Evolutionary conservation across 2,329 filamentous ascomycete genomes (phyloP).

Genomic region (Fusarium mangiferae): DNA sequence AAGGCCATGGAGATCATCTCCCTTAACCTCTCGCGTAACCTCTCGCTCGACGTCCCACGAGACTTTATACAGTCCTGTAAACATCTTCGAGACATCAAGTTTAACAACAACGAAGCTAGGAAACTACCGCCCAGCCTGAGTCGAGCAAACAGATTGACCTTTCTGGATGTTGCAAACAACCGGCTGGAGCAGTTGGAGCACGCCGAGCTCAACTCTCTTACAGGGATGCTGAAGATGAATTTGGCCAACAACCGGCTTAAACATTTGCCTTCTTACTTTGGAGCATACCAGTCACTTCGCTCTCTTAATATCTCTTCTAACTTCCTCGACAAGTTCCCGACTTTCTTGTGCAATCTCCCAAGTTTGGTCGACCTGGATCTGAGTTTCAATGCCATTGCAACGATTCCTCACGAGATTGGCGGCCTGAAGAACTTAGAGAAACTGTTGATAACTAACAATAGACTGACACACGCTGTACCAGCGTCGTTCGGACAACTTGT

Average conservation of each 20-base stretch:
- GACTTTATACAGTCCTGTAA: slow-evolving; percentile 96
- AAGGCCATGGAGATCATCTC: slow-evolving; percentile 94
- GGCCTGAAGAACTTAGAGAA: slow-evolving; percentile 83
- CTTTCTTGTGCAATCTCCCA: slow-evolving; percentile 83
- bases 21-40: slow-evolving; percentile 90
- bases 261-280: slow-evolving; percentile 83
- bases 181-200: slow-evolving; percentile 87
- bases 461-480: slow-evolving; percentile 79
- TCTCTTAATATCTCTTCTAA: slow-evolving; percentile 95
- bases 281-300: slow-evolving; percentile 79
- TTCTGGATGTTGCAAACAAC: slow-evolving; percentile 95
- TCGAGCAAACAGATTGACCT: slow-evolving; percentile 82
- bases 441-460: slow-evolving; percentile 96
- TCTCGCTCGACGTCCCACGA: slow-evolving; percentile 90
- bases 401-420: slow-evolving; percentile 81
- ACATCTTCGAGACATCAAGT: slow-evolving; percentile 94
- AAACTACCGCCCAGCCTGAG: slow-evolving; percentile 86
- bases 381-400: slow-evolving; percentile 92
- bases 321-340: slow-evolving; percentile 84
- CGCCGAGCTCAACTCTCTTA: slow-evolving; percentile 80
- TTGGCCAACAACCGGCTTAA: slow-evolving; percentile 92
- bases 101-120: slow-evolving; percentile 91
- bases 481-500: slow-evolving; percentile 76
- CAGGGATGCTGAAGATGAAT: slow-evolving; percentile 85
- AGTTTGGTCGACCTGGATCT: slow-evolving; percentile 93